Conservation (phyloP, 345 rosid species). For the Corchorus olitorius region DNA sequence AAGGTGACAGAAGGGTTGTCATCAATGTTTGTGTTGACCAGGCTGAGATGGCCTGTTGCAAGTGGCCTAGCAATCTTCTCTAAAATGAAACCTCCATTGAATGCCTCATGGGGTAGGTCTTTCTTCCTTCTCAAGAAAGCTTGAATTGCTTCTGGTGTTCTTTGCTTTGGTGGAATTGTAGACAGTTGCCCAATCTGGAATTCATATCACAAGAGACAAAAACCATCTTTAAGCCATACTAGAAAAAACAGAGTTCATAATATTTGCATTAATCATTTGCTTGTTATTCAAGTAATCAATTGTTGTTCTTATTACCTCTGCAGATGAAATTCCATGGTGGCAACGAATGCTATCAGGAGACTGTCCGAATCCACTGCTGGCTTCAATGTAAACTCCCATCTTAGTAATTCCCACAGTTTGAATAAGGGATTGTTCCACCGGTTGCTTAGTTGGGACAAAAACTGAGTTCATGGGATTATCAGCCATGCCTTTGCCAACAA, state of each 20-base stretch:
- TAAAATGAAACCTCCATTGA: constrained; percentile 90
- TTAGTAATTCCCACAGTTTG: constrained; percentile 94
- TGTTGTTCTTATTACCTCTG: constrained; percentile 55
- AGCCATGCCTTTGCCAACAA: constrained; percentile 89
- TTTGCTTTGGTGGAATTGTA: constrained; percentile 69
- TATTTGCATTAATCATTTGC: neutral
- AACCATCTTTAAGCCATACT: neutral
- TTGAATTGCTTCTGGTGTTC: constrained; percentile 60
- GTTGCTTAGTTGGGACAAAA: constrained; percentile 67
- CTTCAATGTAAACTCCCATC: constrained; percentile 87
- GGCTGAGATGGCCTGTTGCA: constrained; percentile 69
- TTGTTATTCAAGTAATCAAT: neutral
- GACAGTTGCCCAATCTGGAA: constrained; percentile 76
- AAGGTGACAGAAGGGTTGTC: constrained; percentile 87
- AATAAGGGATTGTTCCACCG: constrained; percentile 72
- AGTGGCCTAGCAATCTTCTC: constrained; percentile 75
- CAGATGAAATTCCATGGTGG: constrained; percentile 79
- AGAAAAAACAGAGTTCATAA: neutral
- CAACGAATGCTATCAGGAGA: constrained; percentile 71
- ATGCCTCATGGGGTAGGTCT: constrained; percentile 70
- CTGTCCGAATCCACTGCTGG: constrained; percentile 90
- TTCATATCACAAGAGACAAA: constrained; percentile 17
- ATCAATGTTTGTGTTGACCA: constrained; percentile 67
- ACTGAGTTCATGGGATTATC: constrained; percentile 95
- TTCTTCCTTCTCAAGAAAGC: constrained; percentile 57